Evolutionary conservation across 169 alveolate genomes (phyloP).

Genomic region (Eimeria sp.): DNA sequence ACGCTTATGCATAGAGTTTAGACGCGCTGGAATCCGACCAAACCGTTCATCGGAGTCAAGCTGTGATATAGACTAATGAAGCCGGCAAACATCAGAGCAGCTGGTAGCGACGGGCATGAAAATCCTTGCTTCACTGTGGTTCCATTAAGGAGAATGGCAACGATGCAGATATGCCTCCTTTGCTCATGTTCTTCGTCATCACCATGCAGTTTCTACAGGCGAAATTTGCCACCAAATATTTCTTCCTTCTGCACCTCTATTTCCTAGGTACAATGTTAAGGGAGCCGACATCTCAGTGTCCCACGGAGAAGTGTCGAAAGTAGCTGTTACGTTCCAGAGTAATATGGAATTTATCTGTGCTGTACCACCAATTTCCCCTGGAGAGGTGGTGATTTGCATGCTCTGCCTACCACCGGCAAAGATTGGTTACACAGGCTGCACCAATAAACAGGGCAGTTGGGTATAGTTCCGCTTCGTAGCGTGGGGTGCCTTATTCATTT

Average conservation of each 20-base stretch:
- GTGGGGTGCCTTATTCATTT: too few relatives aligned
- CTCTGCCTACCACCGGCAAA: not conserved
- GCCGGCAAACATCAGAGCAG: not conserved
- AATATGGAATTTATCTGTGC: too few relatives aligned
- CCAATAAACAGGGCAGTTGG: not conserved
- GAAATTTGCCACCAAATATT: too few relatives aligned
- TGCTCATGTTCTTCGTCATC: not conserved
- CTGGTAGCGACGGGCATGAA: not conserved
- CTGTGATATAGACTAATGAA: not conserved
- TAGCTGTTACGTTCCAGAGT: too few relatives aligned
- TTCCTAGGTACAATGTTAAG: not conserved
- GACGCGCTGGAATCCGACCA: not conserved
- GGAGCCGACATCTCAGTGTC: not conserved
- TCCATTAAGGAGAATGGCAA: not conserved
- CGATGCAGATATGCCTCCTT: not conserved
- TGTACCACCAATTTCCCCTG: too few relatives aligned
- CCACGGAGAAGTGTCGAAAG: too few relatives aligned
- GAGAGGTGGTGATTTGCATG: not conserved
- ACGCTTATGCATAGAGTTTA: not conserved
- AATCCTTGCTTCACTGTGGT: not conserved
- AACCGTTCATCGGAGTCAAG: not conserved
- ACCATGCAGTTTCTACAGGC: not conserved
- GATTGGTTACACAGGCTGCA: not conserved
- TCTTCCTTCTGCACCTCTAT: too few relatives aligned
- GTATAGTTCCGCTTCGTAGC: too few relatives aligned